phyloP scores from a whole-genome alignment of 768 basidiomycete genomes.

The Phylloporus sp. region DNA sequence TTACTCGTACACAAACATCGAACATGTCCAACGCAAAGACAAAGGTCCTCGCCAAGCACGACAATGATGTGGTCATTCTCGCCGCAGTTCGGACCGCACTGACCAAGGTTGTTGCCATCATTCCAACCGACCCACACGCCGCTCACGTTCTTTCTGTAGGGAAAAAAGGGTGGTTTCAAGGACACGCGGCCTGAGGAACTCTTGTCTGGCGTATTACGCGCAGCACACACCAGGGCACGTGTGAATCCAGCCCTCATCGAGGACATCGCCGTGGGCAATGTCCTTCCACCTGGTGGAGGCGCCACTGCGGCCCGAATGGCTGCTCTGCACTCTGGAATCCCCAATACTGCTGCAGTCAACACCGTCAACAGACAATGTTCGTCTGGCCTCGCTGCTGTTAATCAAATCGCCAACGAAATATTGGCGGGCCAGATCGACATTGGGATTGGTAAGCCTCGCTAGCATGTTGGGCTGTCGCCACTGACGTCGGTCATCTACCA shows the following conservation, averaged over 20 bases:
- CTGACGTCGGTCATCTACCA: slow-evolving; percentile 26
- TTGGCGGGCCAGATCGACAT: slow-evolving; percentile 76
- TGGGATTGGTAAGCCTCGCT: slow-evolving; percentile 65
- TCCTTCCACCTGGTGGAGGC: slow-evolving; percentile 82
- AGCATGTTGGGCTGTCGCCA: neutral
- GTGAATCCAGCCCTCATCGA: slow-evolving; percentile 82
- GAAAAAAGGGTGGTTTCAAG: slow-evolving; percentile 85
- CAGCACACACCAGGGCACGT: slow-evolving; percentile 59
- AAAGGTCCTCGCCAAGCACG: slow-evolving; percentile 61
- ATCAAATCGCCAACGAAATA: slow-evolving; percentile 80
- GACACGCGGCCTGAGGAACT: slow-evolving; percentile 82
- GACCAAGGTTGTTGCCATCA: slow-evolving; percentile 69
- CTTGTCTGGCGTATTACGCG: slow-evolving; percentile 70
- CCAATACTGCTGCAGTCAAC: slow-evolving; percentile 64
- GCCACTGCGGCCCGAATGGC: slow-evolving; percentile 83
- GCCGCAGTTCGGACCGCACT: slow-evolving; percentile 85
- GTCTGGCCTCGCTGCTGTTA: slow-evolving; percentile 76
- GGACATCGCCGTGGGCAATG: slow-evolving; percentile 83
- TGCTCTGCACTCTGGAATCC: slow-evolving; percentile 80
- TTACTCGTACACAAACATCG: too few species aligned
- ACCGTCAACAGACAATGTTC: slow-evolving; percentile 92
- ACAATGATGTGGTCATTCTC: slow-evolving; percentile 89
- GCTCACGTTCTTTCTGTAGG: slow-evolving; percentile 38
- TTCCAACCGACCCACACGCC: neutral
- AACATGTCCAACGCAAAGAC: slow-evolving; percentile 42